phyloP scores from a whole-genome alignment of 768 basidiomycete genomes.

The Dioszegia hungarica region DNA sequence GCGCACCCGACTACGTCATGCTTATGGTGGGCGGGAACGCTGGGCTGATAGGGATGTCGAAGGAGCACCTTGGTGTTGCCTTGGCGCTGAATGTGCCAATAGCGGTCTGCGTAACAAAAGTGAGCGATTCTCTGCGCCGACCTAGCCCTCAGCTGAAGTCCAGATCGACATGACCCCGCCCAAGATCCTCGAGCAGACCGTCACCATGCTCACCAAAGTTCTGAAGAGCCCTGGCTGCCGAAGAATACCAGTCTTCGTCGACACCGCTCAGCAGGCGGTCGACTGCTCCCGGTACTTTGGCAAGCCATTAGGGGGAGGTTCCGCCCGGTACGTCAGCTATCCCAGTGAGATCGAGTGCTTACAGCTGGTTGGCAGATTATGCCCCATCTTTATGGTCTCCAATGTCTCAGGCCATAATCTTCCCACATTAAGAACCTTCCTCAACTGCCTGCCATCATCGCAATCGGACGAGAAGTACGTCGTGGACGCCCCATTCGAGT shows the following conservation, averaged over 20 bases:
- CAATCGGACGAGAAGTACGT: constrained; percentile 78
- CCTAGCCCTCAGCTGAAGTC: neutral
- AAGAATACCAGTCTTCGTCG: constrained; percentile 55
- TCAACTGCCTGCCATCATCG: constrained; percentile 84
- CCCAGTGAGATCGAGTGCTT: neutral
- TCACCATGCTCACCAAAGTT: constrained; percentile 88
- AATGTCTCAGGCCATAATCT: constrained; percentile 94
- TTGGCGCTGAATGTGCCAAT: constrained; percentile 90
- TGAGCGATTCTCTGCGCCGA: constrained; percentile 36
- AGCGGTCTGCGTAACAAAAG: constrained; percentile 85
- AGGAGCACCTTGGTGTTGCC: constrained; percentile 89
- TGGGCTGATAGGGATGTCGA: constrained; percentile 52
- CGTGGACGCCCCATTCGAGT: constrained; percentile 55
- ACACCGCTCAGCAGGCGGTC: constrained; percentile 72
- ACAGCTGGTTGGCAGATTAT: constrained; percentile 57
- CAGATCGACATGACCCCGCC: constrained; percentile 95
- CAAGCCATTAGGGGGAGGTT: constrained; percentile 19
- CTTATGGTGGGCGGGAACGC: constrained; percentile 95
- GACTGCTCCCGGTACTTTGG: constrained; percentile 50
- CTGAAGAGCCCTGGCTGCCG: constrained; percentile 84
- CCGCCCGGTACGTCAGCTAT: constrained; percentile 1
- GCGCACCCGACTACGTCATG: constrained; percentile 75
- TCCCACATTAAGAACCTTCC: constrained; percentile 76
- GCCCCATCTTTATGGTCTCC: constrained; percentile 85
- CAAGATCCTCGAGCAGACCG: constrained; percentile 82